Evolutionary conservation across 257 asterid genomes (phyloP), one percentile per base, ranked within the genome.

Genomic region (Oldenlandia corymbosa): DNA sequence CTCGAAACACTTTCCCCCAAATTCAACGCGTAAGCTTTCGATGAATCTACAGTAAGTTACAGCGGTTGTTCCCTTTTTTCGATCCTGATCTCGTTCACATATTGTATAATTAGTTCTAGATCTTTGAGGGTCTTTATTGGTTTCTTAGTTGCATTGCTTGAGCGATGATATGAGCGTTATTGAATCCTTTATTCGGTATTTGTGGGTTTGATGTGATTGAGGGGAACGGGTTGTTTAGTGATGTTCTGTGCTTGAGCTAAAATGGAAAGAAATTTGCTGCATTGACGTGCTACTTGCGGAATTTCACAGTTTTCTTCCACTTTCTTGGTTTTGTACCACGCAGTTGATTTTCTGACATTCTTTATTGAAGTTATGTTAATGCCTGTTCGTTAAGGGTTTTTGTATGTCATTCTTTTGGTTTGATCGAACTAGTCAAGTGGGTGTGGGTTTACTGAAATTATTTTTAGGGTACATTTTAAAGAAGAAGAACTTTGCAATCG

Each of bases 1-100:
- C 55, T 47, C 24, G 9, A 63, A 71, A 55, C 60, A 28, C 63
- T 13, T 34, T 34, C 60, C 30, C 10, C 16, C 56, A 31, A 58
- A 58, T 68, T 36, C 53, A 48, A 21, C 28, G 18, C 59, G 10
- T 32, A 12, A 17, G 45, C 34, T 13, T 20, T 2, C 46, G 30
- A 24, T 47, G 45, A 48, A 16, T n/a, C 56, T 64, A 32, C n/a
- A 27, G 63, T 68, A 28, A 32, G 30, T 39, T 43, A 7, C 3
- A 30, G 4, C 55, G 55, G 18, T 14, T 58, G 66, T 47, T 17
- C 18, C 31, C n/a, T n/a, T n/a, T 32, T 17, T 9, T 46, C 12
- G 20, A 58, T 16, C 30, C 18, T 31, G 39, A 37, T 32, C 21
- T 9, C n/a, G n/a, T n/a, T n/a, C n/a, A n/a, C n/a, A n/a, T n/a